Conservation (phyloP, 1,139 yeast genomes). For the Meyerozyma athensensis region DNA sequence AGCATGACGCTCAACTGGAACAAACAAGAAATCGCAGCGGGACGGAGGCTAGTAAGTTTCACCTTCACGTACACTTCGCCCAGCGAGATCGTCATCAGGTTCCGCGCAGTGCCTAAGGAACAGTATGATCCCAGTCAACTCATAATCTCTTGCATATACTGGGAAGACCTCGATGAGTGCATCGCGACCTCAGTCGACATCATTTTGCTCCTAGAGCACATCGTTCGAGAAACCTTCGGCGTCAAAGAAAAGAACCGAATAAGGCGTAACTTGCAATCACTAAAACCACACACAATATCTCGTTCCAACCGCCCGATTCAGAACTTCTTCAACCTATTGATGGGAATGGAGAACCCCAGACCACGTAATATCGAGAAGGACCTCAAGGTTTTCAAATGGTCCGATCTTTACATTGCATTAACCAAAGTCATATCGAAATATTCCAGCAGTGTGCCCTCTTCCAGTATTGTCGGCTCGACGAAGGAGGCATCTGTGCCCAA, state of each 20-base stretch:
- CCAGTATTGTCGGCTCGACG: not conserved
- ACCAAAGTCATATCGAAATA: slow-evolving; percentile 62
- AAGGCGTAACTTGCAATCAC: slow-evolving; percentile 61
- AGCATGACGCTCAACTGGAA: slow-evolving; percentile 34
- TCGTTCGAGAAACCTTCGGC: slow-evolving; percentile 53
- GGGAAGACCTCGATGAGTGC: slow-evolving; percentile 48
- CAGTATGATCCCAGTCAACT: slow-evolving; percentile 24
- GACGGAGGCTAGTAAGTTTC: slow-evolving; percentile 36
- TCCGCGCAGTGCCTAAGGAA: slow-evolving; percentile 20
- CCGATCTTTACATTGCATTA: slow-evolving; percentile 48
- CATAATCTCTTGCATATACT: slow-evolving; percentile 56
- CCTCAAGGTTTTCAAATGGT: slow-evolving; percentile 65
- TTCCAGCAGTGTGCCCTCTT: slow-evolving; percentile 15
- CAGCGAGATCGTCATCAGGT: slow-evolving; percentile 22
- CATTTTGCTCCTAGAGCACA: slow-evolving; percentile 51
- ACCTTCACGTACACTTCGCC: slow-evolving; percentile 14
- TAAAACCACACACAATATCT: slow-evolving; percentile 59
- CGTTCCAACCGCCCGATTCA: slow-evolving; percentile 41
- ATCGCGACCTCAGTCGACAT: slow-evolving; percentile 67
- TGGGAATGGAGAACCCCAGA: slow-evolving; percentile 62
- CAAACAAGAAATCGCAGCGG: slow-evolving; percentile 20
- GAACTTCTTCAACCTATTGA: slow-evolving; percentile 52
- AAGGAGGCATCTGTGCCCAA: not conserved
- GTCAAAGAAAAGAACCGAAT: slow-evolving; percentile 70
- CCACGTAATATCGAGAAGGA: slow-evolving; percentile 74